phyloP scores from a whole-genome alignment of 2,329 filamentous ascomycete genomes.

The Alternaria consortialis region DNA sequence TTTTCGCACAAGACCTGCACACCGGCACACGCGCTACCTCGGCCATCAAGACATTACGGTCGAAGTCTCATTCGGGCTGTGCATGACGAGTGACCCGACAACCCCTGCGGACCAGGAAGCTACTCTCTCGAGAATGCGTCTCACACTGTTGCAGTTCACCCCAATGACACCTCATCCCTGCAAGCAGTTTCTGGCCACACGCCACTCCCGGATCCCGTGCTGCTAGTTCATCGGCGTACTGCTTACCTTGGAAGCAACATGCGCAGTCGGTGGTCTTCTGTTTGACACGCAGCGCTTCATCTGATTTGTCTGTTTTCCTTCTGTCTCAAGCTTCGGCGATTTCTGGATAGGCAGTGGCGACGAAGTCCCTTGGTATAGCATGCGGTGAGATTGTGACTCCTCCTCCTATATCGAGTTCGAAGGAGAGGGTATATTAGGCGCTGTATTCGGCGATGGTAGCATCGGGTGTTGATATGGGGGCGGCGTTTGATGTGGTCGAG shows the following conservation, averaged over 20 bases:
- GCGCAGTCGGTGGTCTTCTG: neutral
- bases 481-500: neutral
- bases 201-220: neutral
- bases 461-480: neutral
- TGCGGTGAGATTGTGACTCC: neutral
- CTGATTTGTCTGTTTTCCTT: neutral
- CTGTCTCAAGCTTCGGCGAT: constrained; percentile 6
- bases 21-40: constrained; percentile 13
- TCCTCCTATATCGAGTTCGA: neutral
- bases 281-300: neutral
- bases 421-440: constrained; percentile 1
- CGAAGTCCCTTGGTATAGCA: neutral
- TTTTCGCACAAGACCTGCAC: constrained; percentile 7
- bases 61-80: constrained; percentile 1
- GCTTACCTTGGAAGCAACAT: neutral
- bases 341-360: constrained; percentile 2
- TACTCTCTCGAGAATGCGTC: neutral
- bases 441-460: constrained; percentile 6
- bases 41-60: constrained; percentile 12
- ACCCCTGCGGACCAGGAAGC: constrained; percentile 8
- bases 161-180: constrained; percentile 13
- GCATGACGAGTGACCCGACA: constrained; percentile 11
- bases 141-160: constrained; percentile 11
- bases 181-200: constrained; percentile 13
- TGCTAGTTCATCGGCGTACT: neutral